Evolutionary conservation across 371 early-diverging fungal genomes (phyloP).

Genomic region (Haplosporangium sp.): DNA sequence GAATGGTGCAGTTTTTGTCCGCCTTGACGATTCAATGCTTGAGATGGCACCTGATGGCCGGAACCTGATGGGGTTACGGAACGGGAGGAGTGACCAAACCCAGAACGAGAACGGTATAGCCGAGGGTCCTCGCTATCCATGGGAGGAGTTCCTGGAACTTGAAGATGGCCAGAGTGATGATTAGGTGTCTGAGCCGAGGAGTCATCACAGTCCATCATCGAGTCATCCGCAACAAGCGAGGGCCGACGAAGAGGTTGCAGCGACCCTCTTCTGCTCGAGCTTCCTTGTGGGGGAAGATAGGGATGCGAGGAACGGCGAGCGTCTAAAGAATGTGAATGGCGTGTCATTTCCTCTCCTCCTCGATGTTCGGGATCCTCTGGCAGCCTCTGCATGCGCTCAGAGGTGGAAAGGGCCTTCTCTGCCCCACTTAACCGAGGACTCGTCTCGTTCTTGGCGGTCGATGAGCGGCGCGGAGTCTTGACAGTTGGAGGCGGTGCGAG

Average conservation of each 20-base stretch:
- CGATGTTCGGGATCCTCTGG: conserved; percentile 9
- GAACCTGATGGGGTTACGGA: conserved; percentile 4
- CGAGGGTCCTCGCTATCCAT: conserved; percentile 21
- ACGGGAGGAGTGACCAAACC: conserved; percentile 16
- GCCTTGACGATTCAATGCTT: conserved; percentile 3
- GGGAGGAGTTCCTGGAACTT: conserved; percentile 25
- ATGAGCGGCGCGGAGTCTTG: conserved; percentile 26
- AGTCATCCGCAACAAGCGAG: conserved; percentile 20
- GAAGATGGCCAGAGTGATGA: conserved; percentile 8
- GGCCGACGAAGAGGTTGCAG: conserved; percentile 21
- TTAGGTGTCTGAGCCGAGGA: background rate
- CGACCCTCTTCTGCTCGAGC: conserved; percentile 19
- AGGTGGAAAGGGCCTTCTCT: conserved; percentile 1
- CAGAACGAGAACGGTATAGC: conserved; percentile 13
- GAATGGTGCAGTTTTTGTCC: conserved; percentile 31
- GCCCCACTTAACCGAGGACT: conserved; percentile 15
- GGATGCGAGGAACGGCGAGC: conserved; percentile 17
- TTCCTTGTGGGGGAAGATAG: conserved; percentile 5
- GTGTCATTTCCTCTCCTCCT: background rate
- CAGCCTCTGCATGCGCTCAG: conserved; percentile 21
- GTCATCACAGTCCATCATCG: conserved; percentile 30
- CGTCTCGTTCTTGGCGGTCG: conserved; percentile 11
- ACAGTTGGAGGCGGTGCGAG: conserved; percentile 23
- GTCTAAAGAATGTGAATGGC: conserved; percentile 4
- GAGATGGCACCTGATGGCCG: conserved; percentile 3